These are phyloP conservation scores for Phytophthora foliorum DNA, from an alignment of 352 stramenopile genomes.

Conservation along the genomic window DNA sequence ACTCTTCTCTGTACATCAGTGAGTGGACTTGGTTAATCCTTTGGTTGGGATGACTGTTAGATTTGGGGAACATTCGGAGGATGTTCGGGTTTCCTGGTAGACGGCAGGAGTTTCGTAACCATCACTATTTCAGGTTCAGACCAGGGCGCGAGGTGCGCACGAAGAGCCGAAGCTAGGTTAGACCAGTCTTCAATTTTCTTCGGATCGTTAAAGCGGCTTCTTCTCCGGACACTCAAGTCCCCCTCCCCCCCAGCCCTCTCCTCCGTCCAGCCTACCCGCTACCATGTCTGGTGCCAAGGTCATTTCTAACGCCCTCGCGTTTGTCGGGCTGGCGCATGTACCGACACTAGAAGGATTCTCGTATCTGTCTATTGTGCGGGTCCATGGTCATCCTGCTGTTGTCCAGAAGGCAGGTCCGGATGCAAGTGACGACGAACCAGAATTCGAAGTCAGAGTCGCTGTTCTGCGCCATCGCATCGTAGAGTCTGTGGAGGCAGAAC, in stretches of 20 bases:
- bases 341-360: not conserved
- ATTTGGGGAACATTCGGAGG: conserved; percentile 8
- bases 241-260: no score
- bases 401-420: not conserved
- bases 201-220: not conserved
- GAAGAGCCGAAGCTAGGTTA: no score
- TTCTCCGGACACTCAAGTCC: no score
- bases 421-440: not conserved
- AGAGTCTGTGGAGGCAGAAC: not conserved
- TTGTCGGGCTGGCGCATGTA: not conserved
- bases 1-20: no score
- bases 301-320: not conserved
- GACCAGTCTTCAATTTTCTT: not conserved
- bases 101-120: conserved; percentile 6
- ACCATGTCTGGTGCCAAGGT: no score
- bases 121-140: not conserved
- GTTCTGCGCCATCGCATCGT: not conserved
- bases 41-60: no score
- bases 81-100: conserved; percentile 7
- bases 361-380: not conserved
- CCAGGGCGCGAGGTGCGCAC: no score
- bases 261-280: no score
- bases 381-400: not conserved
- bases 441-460: not conserved
- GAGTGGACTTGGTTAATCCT: no score